Conservation (phyloP, 108 stramenopile genomes). For the Licmophora abbreviata region DNA sequence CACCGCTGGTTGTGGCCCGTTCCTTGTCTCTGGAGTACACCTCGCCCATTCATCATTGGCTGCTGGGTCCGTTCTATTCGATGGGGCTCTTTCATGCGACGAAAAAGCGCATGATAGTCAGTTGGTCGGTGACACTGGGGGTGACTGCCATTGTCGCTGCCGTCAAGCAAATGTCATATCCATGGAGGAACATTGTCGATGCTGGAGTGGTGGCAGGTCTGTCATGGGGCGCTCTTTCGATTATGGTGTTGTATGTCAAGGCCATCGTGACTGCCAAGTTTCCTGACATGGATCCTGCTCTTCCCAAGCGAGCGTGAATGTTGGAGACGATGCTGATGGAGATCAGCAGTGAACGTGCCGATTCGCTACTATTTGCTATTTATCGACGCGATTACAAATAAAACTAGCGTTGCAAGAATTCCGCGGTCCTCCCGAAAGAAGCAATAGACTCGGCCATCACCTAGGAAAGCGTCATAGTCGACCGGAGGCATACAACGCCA, state of each 20-base stretch:
- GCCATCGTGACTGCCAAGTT: conserved; percentile 54
- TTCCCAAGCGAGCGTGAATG: too few relatives aligned
- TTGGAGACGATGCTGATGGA: too few relatives aligned
- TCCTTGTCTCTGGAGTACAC: conserved; percentile 61
- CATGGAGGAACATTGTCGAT: conserved; percentile 91
- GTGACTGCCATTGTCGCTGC: conserved; percentile 83
- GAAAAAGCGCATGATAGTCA: conserved; percentile 77
- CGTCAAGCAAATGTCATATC: conserved; percentile 83
- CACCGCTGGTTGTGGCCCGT: conserved; percentile 89
- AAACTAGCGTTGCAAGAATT: too few relatives aligned
- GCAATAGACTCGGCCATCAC: too few relatives aligned
- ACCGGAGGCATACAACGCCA: too few relatives aligned
- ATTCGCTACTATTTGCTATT: too few relatives aligned
- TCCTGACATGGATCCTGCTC: conserved; percentile 20
- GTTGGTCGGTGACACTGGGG: conserved; percentile 81
- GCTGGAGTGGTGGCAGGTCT: conserved; percentile 92
- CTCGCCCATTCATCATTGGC: conserved; percentile 34
- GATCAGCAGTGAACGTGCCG: too few relatives aligned
- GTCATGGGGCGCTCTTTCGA: conserved; percentile 75
- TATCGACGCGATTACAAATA: too few relatives aligned
- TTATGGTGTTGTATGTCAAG: conserved; percentile 55
- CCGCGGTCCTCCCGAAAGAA: too few relatives aligned
- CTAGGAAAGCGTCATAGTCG: too few relatives aligned
- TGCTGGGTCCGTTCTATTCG: conserved; percentile 86
- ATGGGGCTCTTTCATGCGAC: conserved; percentile 94